Evolutionary conservation across 176 grass and related monocot species (phyloP).

Genomic region (Saccharum officinarum): DNA sequence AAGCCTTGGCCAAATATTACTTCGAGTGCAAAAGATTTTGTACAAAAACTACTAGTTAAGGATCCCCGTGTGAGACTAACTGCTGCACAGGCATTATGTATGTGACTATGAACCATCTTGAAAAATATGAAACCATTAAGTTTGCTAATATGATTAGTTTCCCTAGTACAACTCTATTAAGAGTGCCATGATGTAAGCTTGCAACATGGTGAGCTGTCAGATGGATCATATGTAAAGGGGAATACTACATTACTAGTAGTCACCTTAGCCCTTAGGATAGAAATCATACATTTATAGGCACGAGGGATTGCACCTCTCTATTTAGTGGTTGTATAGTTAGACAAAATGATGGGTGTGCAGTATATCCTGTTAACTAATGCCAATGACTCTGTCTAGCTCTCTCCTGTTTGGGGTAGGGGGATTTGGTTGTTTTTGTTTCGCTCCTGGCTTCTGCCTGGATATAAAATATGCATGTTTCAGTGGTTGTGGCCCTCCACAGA

Average conservation of each 20-base stretch:
- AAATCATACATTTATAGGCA: not conserved
- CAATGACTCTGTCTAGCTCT: not conserved
- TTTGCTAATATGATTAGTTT: slow-evolving; percentile 25
- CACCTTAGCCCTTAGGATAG: not conserved
- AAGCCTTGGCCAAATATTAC: slow-evolving; percentile 95
- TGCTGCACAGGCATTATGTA: slow-evolving; percentile 97
- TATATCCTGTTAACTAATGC: slow-evolving; percentile 18
- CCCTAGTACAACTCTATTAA: not conserved
- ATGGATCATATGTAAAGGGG: slow-evolving; percentile 16
- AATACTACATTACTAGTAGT: not conserved
- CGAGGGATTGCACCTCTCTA: not conserved
- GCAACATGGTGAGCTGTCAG: not conserved
- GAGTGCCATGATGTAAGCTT: not conserved
- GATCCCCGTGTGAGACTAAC: slow-evolving; percentile 92
- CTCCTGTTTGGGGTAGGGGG: not conserved
- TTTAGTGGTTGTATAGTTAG: not conserved
- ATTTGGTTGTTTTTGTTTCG: slow-evolving; percentile 21
- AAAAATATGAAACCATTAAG: slow-evolving; percentile 3
- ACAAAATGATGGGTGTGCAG: not conserved
- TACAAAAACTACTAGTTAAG: slow-evolving; percentile 94
- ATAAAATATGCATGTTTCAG: not conserved
- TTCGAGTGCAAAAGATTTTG: slow-evolving; percentile 93
- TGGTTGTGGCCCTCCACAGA: not conserved
- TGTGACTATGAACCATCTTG: slow-evolving; percentile 43
- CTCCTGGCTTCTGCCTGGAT: not conserved